These are phyloP conservation scores for Wickerhamomyces bisporus DNA, from an alignment of 805 yeast species.

Conservation along the genomic window DNA sequence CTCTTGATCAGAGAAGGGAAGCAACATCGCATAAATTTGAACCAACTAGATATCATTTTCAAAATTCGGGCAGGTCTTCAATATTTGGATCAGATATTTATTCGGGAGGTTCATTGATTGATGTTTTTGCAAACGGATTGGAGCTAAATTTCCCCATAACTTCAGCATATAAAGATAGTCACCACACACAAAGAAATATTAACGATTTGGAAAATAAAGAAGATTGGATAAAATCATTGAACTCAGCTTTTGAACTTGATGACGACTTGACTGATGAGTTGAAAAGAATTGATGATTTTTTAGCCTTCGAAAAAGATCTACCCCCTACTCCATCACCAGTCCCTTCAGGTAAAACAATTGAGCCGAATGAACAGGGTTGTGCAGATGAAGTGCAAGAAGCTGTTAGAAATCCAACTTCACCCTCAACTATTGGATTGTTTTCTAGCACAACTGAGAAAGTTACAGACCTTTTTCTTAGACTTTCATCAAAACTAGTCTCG, in stretches of 20 bases:
- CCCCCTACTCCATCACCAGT: background rate
- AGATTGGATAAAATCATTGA: slow-evolving; percentile 14
- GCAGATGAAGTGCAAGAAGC: background rate
- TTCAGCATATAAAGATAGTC: background rate
- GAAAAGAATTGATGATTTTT: slow-evolving; percentile 2
- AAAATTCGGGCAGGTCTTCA: slow-evolving; percentile 1
- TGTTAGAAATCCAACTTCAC: slow-evolving; percentile 4
- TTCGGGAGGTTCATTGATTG: slow-evolving; percentile 7
- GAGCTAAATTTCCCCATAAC: slow-evolving; percentile 3
- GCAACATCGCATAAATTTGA: background rate
- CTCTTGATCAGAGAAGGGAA: too few species aligned
- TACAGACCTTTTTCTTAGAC: slow-evolving; percentile 6
- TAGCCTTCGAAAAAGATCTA: background rate
- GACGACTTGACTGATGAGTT: slow-evolving; percentile 13
- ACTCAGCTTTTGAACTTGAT: slow-evolving; percentile 16
- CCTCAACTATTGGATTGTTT: slow-evolving; percentile 5
- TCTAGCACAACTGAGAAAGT: slow-evolving; percentile 7
- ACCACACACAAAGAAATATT: background rate
- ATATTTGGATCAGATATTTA: background rate
- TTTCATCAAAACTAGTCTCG: slow-evolving; percentile 4
- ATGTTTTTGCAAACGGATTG: slow-evolving; percentile 3
- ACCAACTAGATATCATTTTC: background rate
- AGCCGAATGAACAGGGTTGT: background rate
- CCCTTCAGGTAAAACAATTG: background rate
- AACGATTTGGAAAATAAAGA: slow-evolving; percentile 6